Conservation (phyloP, 495 filamentous ascomycete species). For the Xanthoparmelia taractica region DNA sequence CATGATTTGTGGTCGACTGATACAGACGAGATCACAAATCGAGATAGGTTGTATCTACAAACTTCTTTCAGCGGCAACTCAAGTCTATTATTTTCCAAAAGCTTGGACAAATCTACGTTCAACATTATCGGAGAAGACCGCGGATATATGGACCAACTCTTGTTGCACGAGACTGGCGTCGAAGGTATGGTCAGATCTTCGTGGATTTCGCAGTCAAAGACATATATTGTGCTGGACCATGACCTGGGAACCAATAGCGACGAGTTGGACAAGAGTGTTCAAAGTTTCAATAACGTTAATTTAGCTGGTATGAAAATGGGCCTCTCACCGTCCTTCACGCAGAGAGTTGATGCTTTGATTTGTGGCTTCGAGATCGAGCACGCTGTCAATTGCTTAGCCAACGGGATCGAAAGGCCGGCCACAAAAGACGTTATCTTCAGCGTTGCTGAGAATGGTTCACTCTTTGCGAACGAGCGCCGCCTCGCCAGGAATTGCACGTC, state of each 20-base stretch:
- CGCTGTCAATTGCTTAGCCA: background rate
- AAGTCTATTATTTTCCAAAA: background rate
- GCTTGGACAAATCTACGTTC: background rate
- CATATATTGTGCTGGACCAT: background rate
- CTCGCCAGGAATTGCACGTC: slow-evolving; percentile 85
- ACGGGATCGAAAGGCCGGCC: background rate
- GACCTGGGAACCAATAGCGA: background rate
- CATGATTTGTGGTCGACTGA: background rate
- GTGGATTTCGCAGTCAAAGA: background rate
- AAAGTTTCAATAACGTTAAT: background rate
- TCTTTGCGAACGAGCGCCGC: slow-evolving; percentile 68
- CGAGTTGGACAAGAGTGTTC: background rate
- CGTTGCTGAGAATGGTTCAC: slow-evolving; percentile 61
- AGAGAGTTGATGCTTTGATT: background rate
- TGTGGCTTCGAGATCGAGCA: background rate
- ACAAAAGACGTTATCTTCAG: slow-evolving; percentile 45
- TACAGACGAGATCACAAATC: background rate
- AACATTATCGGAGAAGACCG: background rate
- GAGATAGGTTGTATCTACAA: slow-evolving; percentile 16
- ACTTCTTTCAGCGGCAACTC: slow-evolving; percentile 8
- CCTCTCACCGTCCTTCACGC: background rate
- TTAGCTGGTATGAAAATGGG: background rate
- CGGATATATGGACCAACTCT: background rate
- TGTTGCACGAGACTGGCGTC: background rate
- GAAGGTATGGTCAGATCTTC: background rate